These are phyloP conservation scores for Penicillium atrosanguineum DNA, from an alignment of 495 filamentous ascomycete genomes.

Conservation along the genomic window DNA sequence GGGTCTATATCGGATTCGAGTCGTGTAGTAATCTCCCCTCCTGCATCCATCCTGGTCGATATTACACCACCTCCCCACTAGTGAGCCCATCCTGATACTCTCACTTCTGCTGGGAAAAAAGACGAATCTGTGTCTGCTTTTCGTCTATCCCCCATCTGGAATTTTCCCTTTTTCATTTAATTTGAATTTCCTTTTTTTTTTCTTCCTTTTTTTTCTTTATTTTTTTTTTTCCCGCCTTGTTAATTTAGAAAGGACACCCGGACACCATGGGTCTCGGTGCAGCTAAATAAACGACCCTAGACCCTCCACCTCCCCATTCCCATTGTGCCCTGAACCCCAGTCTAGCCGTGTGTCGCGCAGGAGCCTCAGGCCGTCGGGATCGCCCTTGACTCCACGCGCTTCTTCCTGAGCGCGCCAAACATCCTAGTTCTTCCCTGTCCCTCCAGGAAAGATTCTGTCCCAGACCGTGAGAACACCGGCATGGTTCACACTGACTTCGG, in stretches of 20 bases:
- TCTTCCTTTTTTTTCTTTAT: conserved; percentile 12
- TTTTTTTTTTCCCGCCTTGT: conserved; percentile 10
- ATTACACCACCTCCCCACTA: conserved; percentile 46
- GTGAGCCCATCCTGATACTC: conserved; percentile 29
- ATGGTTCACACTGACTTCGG: conserved; percentile 49
- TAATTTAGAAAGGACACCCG: conserved; percentile 5
- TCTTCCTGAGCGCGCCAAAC: conserved; percentile 18
- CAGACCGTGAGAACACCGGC: conserved; percentile 35
- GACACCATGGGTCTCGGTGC: conserved; percentile 33
- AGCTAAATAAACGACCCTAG: conserved; percentile 50
- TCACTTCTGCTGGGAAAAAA: not conserved
- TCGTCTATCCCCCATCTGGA: not conserved
- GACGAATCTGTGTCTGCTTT: not conserved
- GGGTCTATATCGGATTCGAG: conserved; percentile 20
- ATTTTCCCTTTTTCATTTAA: conserved; percentile 13
- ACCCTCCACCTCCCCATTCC: conserved; percentile 37
- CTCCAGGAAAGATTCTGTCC: conserved; percentile 14
- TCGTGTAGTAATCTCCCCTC: conserved; percentile 23
- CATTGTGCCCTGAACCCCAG: conserved; percentile 37
- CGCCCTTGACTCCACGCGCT: conserved; percentile 15
- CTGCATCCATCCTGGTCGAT: conserved; percentile 43
- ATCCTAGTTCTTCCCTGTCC: conserved; percentile 3
- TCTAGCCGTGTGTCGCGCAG: conserved; percentile 25
- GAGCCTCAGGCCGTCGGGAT: conserved; percentile 22
- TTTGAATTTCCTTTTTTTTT: conserved; percentile 16